These are phyloP conservation scores for Trichoderma reesei DNA, from an alignment of 495 filamentous ascomycete species.

Conservation along the genomic window DNA sequence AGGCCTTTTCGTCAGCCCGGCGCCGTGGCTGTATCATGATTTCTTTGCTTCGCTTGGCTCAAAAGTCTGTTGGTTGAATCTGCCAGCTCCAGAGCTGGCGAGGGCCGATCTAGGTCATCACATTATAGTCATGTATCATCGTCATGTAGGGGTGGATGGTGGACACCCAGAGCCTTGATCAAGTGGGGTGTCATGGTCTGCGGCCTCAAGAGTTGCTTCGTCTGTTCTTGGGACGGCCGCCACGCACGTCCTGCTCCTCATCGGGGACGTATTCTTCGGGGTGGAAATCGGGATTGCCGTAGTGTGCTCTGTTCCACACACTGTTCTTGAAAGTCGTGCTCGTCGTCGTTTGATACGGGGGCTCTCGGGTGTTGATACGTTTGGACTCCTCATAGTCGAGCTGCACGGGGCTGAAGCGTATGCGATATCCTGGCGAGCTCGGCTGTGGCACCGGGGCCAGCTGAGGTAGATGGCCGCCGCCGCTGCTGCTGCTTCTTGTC, in stretches of 20 bases:
- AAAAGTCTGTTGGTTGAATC: not conserved
- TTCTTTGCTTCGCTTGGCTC: not conserved
- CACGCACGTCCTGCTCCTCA: not conserved
- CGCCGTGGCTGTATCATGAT: not conserved
- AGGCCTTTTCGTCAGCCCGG: not conserved
- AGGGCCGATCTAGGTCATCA: too few relatives aligned
- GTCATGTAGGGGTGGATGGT: too few relatives aligned
- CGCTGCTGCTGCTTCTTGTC: conserved; percentile 15
- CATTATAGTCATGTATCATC: too few relatives aligned
- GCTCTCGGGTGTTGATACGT: conserved; percentile 29
- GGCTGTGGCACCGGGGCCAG: conserved; percentile 22
- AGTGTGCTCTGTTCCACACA: conserved; percentile 76
- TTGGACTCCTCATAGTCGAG: conserved; percentile 28
- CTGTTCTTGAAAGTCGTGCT: conserved; percentile 45
- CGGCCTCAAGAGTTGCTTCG: not conserved
- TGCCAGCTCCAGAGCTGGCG: too few relatives aligned
- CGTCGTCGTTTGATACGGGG: conserved; percentile 28
- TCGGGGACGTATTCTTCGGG: conserved; percentile 44
- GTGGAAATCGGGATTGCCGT: conserved; percentile 75
- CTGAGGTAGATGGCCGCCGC: conserved; percentile 33
- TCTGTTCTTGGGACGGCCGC: not conserved
- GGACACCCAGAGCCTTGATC: too few relatives aligned
- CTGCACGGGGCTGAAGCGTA: conserved; percentile 16
- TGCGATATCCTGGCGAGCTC: conserved; percentile 6
- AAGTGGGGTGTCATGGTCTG: too few relatives aligned